Evolutionary conservation across 2,329 filamentous ascomycete genomes (phyloP), one percentile per base, ranked within the genome.

Genomic region (Furcasterigmium furcatum): DNA sequence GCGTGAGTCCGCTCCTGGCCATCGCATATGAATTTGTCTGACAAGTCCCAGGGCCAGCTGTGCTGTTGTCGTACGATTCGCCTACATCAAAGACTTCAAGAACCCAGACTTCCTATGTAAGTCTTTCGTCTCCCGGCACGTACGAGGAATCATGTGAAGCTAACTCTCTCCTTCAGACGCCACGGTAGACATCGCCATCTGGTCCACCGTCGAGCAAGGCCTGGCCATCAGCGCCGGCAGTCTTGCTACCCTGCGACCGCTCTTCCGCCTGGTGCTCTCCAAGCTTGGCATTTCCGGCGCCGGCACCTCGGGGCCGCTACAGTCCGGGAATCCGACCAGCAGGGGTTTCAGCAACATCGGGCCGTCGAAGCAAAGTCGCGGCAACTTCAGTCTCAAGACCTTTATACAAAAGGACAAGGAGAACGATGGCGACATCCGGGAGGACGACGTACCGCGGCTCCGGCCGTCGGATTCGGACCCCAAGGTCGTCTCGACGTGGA

Each of bases 201-300:
- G 72, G 71, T 74, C 72, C 2, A 70, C 67, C 1, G 59, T 69
- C 7, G 75, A 78, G 44, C 61, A 70, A 29, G 71, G 69, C 12
- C 62, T 78, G 2, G 71, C 72, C 40, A 70, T 78, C 51, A 68
- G 68, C 7, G 74, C 73, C 8, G 71, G 69, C n/a, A 67, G 67
- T 20, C 63, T 73, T 7, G 70, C 72, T 6, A 75, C 73, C 0
- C 60, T 77, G 6, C 68, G 71, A 1, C 74, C 74, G 1, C 60
- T 78, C 2, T 46, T 68, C 48, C 65, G 64, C 45, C 25, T 54
- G 21, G 38, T 71, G 35, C 58, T 55, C 43, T 58, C 55, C 41
- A 62, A 55, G 45, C 48, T 73, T 38, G 60, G 60, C 42, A 45
- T 63, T 19, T 42, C 40, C 7, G 18, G 27, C 18, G 21, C 20